Evolutionary conservation across 2,329 filamentous ascomycete genomes (phyloP).

Genomic region (Pyrenochaeta sp.): DNA sequence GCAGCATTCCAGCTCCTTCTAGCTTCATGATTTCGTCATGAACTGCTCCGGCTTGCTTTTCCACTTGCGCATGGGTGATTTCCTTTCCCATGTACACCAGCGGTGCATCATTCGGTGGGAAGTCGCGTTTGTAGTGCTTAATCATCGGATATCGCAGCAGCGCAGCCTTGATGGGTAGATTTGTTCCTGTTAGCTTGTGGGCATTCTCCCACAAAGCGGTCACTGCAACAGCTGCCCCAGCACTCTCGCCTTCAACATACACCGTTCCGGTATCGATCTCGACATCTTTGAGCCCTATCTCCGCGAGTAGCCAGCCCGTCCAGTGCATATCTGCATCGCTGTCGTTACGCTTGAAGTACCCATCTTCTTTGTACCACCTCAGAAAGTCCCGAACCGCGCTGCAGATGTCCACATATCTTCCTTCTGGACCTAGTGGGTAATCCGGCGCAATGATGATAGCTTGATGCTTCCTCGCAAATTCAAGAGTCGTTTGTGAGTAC

Average conservation of each 20-base stretch:
- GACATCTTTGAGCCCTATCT: neutral
- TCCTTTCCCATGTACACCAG: neutral
- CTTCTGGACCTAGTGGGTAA: slow-evolving; percentile 7
- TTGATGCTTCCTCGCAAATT: neutral
- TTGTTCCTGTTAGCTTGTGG: neutral
- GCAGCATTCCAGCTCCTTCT: neutral
- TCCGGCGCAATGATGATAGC: slow-evolving; percentile 9
- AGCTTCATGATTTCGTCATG: neutral
- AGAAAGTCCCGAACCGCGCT: neutral
- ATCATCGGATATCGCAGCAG: slow-evolving; percentile 5
- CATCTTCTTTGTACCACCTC: slow-evolving; percentile 1
- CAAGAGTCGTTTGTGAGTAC: neutral
- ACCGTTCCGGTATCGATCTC: neutral
- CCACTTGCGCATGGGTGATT: neutral
- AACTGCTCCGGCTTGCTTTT: neutral
- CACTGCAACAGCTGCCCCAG: slow-evolving; percentile 2
- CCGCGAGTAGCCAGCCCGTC: neutral
- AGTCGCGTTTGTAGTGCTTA: neutral
- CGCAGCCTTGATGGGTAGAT: neutral
- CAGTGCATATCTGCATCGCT: neutral
- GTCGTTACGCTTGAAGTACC: slow-evolving; percentile 1
- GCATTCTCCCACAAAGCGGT: slow-evolving; percentile 3
- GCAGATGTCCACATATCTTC: slow-evolving; percentile 1
- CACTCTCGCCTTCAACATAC: slow-evolving; percentile 2
- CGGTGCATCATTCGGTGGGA: neutral